Percentiles rank a stretch among this genome's conserved stretches.
These are phyloP conservation scores for Aspergillus sp. DNA, from an alignment of 2,329 filamentous ascomycete species.

Conservation along the genomic window DNA sequence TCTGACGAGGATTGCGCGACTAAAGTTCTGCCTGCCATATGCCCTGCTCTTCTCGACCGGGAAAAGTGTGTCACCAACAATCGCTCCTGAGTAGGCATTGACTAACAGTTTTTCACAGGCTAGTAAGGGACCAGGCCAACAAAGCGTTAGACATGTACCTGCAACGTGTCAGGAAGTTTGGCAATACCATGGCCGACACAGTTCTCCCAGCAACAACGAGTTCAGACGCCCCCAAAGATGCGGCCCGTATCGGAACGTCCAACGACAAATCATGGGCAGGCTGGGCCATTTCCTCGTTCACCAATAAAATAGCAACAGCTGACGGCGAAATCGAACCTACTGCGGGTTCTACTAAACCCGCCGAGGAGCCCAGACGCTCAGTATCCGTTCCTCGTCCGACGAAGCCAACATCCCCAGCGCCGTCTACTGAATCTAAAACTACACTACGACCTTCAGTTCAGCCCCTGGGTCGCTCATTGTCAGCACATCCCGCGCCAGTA, in stretches of 20 bases:
- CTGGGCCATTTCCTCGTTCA: constrained; percentile 98
- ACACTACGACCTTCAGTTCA: constrained; percentile 26
- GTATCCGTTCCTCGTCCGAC: constrained; percentile 51
- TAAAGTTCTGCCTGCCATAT: constrained; percentile 80
- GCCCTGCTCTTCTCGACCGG: constrained; percentile 84
- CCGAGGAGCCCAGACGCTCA: constrained; percentile 45
- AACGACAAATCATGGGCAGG: constrained; percentile 78
- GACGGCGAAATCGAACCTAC: constrained; percentile 79
- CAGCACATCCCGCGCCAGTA: constrained; percentile 39
- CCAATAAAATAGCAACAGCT: constrained; percentile 83
- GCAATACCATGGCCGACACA: constrained; percentile 75
- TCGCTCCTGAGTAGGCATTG: background rate
- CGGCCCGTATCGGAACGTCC: constrained; percentile 77
- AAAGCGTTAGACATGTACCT: constrained; percentile 88
- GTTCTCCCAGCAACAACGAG: constrained; percentile 66
- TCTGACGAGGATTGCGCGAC: constrained; percentile 84
- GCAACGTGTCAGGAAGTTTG: constrained; percentile 76
- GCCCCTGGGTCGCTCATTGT: constrained; percentile 40
- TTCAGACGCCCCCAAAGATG: constrained; percentile 44
- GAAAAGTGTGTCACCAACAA: constrained; percentile 62
- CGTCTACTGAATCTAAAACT: constrained; percentile 24
- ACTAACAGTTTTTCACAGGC: constrained; percentile 33
- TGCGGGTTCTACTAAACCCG: constrained; percentile 46
- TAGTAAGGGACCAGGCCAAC: constrained; percentile 85
- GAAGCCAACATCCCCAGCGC: constrained; percentile 30